Evolutionary conservation across 2,329 filamentous ascomycete genomes (phyloP), one percentile per base, ranked within the genome.

Genomic region (Cladosporium colombiae): DNA sequence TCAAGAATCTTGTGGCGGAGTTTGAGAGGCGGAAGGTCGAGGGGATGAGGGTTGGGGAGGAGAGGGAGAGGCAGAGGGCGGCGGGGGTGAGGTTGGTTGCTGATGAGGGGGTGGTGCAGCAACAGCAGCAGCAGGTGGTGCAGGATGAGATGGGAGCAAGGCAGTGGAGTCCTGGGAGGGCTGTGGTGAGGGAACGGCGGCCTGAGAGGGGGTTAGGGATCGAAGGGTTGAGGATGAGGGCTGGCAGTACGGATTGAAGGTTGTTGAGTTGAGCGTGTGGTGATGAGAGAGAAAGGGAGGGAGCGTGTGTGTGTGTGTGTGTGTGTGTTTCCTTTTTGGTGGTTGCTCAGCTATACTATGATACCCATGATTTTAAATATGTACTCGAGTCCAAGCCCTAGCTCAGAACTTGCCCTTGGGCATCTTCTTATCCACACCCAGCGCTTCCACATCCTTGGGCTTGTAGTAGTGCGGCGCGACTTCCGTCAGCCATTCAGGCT

Each of bases 401-500:
- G 10, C 50, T 59, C 35, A 65, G 33, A 58, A 60, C 50, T 62
- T 62, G 18, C 52, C 84, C 77, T 89, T 91, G 0, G 88, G 86
- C 80, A 90, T 84, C 79, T 92, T 96, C 81, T 87, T 91, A 67
- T 92, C 90, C 74, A 85, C 75, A 2, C 92, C 92, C 71, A 97
- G 75, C 21, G 85, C 88, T 74, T 97, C 94, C 49, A 97, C 78
- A 75, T 97, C 93, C 80, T 92, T 90, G 81, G 91, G 90, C 81
- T 96, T 97, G 77, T 97, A 92, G 75, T 93, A 97, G 81, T 98
- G 95, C 68, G 94, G 94, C 68, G 95, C 95, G 67, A 95, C 87
- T 79, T 98, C 94, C 7, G 88, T 86, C 72, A 99, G 77, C 93
- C 93, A 97, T 75, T 88, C 88, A 0, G 91, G 83, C 74, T 96